Evolutionary conservation across 345 rosid species (phyloP).

Genomic region (Salix viminalis): DNA sequence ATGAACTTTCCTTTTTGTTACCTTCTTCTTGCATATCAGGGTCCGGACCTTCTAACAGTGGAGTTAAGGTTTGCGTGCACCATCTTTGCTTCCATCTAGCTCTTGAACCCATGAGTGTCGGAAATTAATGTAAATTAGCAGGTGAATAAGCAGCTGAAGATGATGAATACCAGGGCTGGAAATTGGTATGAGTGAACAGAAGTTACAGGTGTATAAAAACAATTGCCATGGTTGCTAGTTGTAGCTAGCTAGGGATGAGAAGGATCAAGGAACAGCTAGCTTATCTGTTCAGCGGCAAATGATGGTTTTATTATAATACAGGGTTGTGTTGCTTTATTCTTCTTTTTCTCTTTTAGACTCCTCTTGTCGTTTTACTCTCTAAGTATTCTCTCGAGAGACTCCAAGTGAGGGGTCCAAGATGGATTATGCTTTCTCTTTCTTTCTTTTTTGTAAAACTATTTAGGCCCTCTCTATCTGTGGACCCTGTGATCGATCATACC

Average conservation of each 20-base stretch:
- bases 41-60: constrained; percentile 93
- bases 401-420: constrained; percentile 7
- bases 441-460: not conserved
- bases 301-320: constrained; percentile 13
- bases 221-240: not conserved
- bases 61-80: constrained; percentile 71
- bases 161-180: not conserved
- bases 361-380: constrained; percentile 15
- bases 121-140: not conserved
- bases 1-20: constrained; percentile 66
- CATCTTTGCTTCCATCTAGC: constrained; percentile 54
- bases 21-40: constrained; percentile 79
- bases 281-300: constrained; percentile 54
- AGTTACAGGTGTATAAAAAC: not conserved
- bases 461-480: not conserved
- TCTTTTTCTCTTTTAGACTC: constrained; percentile 19
- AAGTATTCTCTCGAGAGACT: constrained; percentile 10
- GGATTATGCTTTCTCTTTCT: constrained; percentile 5
- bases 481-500: not conserved
- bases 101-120: constrained; percentile 33
- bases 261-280: constrained; percentile 46
- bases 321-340: constrained; percentile 30
- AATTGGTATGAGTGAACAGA: not conserved
- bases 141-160: not conserved
- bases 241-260: not conserved